These are phyloP conservation scores for Sarocladiaceae sp. DNA, from an alignment of 2,329 filamentous ascomycete species.

Conservation along the genomic window DNA sequence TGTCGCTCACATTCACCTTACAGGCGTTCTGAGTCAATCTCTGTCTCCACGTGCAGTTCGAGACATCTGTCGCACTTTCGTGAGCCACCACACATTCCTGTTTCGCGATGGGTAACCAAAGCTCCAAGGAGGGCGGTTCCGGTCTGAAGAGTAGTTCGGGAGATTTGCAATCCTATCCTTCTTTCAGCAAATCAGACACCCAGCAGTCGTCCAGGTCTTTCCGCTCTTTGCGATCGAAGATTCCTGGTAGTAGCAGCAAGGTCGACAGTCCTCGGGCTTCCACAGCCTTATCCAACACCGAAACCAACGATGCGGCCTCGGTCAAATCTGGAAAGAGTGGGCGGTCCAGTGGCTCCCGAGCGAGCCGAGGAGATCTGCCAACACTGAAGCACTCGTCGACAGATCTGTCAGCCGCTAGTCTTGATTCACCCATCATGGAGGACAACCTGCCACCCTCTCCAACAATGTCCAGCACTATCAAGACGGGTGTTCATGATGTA, in stretches of 20 bases:
- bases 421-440: constrained; percentile 43
- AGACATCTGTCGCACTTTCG: constrained; percentile 20
- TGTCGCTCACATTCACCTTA: background rate
- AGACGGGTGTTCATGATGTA: constrained; percentile 71
- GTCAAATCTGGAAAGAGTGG: constrained; percentile 65
- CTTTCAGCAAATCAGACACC: constrained; percentile 87
- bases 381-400: constrained; percentile 36
- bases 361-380: constrained; percentile 41
- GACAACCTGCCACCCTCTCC: constrained; percentile 75
- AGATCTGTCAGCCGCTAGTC: constrained; percentile 25
- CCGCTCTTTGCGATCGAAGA: constrained; percentile 82
- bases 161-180: constrained; percentile 79
- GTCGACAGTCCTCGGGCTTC: constrained; percentile 81
- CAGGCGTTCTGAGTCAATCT: background rate
- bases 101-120: constrained; percentile 67
- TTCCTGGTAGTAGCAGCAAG: constrained; percentile 61
- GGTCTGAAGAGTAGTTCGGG: constrained; percentile 44
- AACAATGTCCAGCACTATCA: constrained; percentile 71
- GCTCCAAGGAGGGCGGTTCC: constrained; percentile 54
- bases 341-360: constrained; percentile 42
- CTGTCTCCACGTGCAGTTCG: constrained; percentile 24
- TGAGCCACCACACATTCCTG: constrained; percentile 2
- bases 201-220: constrained; percentile 88
- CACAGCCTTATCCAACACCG: constrained; percentile 54
- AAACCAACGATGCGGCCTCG: constrained; percentile 65